These are phyloP conservation scores for Xylariales sp. DNA, from an alignment of 2,329 filamentous ascomycete species.

Conservation along the genomic window DNA sequence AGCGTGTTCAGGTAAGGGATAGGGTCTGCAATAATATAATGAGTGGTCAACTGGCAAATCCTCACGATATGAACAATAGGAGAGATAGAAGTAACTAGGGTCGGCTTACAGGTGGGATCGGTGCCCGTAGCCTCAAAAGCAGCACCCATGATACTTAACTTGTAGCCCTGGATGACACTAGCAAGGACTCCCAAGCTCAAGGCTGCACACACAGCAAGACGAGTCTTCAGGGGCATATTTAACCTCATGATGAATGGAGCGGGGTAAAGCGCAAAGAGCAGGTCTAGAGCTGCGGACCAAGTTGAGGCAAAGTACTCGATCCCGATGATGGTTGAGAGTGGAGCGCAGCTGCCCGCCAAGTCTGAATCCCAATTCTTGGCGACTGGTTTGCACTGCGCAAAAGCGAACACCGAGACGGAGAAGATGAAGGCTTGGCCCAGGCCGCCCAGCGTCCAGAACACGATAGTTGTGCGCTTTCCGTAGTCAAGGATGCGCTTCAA, in stretches of 20 bases:
- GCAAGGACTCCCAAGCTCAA: constrained; percentile 1
- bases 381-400: constrained; percentile 2
- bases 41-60: too few species aligned
- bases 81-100: background rate
- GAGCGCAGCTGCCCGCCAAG: background rate
- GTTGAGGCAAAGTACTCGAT: constrained; percentile 6
- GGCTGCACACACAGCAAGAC: background rate
- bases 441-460: constrained; percentile 2
- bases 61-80: too few species aligned
- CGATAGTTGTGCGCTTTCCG: background rate
- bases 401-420: constrained; percentile 4
- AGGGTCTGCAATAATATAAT: background rate
- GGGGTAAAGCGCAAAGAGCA: background rate
- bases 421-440: constrained; percentile 4
- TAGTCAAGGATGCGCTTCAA: background rate
- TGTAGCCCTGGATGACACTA: constrained; percentile 4
- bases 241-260: constrained; percentile 3
- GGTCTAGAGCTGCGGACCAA: constrained; percentile 1
- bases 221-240: constrained; percentile 1
- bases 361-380: constrained; percentile 3
- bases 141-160: background rate
- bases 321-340: background rate
- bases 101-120: constrained; percentile 1
- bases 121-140: background rate
- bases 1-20: constrained; percentile 3